Evolutionary conservation across 192 early-diverging fungal species (phyloP).

Genomic region (Coemansia sp.): DNA sequence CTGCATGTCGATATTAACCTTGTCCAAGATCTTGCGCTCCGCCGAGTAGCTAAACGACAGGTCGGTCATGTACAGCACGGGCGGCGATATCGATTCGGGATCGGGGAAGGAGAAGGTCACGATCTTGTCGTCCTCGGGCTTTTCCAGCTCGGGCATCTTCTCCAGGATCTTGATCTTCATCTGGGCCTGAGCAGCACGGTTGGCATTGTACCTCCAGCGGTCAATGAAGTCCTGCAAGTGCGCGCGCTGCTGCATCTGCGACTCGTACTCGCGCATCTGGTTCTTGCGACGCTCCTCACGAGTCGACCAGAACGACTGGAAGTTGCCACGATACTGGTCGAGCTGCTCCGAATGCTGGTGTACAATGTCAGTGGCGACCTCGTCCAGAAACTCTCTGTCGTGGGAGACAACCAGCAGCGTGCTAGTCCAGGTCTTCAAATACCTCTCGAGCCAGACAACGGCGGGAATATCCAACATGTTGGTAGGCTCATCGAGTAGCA

Average conservation of each 20-base stretch:
- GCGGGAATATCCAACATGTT: constrained; percentile 96
- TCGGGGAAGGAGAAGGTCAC: constrained; percentile 90
- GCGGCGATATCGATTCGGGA: constrained; percentile 92
- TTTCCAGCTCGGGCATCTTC: constrained; percentile 88
- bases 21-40: constrained; percentile 74
- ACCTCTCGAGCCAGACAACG: constrained; percentile 96
- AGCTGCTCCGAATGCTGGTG: constrained; percentile 91
- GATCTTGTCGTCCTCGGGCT: constrained; percentile 75
- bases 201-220: constrained; percentile 98
- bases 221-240: constrained; percentile 99
- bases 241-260: constrained; percentile 88
- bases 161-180: constrained; percentile 97
- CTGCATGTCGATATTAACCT: constrained; percentile 90
- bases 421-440: constrained; percentile 86
- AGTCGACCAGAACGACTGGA: constrained; percentile 83
- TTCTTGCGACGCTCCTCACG: constrained; percentile 89
- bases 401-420: constrained; percentile 96
- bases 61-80: constrained; percentile 93
- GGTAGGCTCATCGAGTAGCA: constrained; percentile 90
- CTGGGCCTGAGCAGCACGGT: constrained; percentile 95
- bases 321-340: constrained; percentile 96
- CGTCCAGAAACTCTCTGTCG: constrained; percentile 97
- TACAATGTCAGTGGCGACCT: constrained; percentile 95
- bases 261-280: constrained; percentile 92
- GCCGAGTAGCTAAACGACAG: constrained; percentile 87